These are phyloP conservation scores for Pichia sp. DNA, from an alignment of 1,139 yeast species.

Conservation along the genomic window DNA sequence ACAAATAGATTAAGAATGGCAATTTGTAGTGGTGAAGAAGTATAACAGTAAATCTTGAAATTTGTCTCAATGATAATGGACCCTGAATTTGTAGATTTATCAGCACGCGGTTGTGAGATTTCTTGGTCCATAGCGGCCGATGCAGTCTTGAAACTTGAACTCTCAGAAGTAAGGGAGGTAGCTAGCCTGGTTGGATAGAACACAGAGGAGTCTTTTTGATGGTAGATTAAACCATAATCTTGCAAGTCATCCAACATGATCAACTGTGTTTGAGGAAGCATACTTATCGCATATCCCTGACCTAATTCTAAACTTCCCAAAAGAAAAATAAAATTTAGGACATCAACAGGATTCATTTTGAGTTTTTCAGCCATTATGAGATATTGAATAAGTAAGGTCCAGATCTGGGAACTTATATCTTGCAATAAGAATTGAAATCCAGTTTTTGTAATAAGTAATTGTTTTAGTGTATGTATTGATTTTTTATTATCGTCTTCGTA, in stretches of 20 bases:
- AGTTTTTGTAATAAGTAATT: conserved; percentile 71
- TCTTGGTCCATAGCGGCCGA: conserved; percentile 66
- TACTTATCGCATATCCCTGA: conserved; percentile 69
- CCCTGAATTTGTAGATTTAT: conserved; percentile 39
- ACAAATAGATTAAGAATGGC: conserved; percentile 88
- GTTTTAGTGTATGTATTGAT: conserved; percentile 32
- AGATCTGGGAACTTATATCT: conserved; percentile 89
- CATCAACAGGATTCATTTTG: conserved; percentile 95
- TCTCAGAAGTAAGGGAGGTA: conserved; percentile 84
- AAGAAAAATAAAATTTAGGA: conserved; percentile 85
- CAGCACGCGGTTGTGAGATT: conserved; percentile 31
- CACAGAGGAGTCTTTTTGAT: conserved; percentile 30
- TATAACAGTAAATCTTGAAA: conserved; percentile 87
- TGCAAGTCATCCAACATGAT: conserved; percentile 84
- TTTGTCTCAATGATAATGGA: conserved; percentile 88
- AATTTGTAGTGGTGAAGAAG: conserved; percentile 91
- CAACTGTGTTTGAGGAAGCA: conserved; percentile 74
- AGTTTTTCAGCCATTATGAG: conserved; percentile 77
- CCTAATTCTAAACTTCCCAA: conserved; percentile 91
- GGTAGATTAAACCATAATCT: conserved; percentile 85
- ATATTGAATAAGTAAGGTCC: conserved; percentile 88
- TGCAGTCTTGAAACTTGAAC: conserved; percentile 63
- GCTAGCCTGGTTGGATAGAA: conserved; percentile 92
- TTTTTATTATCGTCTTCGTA: conserved; percentile 26
- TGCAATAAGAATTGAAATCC: conserved; percentile 94